Base-by-base conservation (phyloP, 75 land plant species). In the Isoetes taiwanensis region DNA sequence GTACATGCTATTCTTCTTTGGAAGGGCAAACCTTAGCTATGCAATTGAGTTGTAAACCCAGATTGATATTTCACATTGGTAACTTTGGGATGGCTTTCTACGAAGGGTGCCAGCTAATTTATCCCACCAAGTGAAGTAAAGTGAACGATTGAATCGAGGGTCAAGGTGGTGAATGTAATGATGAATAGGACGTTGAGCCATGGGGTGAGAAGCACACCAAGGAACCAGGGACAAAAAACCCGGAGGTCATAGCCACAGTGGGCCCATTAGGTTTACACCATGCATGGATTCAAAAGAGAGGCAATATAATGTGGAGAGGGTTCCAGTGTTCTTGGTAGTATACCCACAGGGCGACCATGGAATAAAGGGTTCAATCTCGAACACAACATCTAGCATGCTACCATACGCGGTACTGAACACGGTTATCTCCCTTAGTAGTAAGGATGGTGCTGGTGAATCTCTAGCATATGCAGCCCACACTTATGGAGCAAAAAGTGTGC, bases 51-150 rank as follows among this genome's bases (percentile, higher is more conserved):
- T n/a, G n/a, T n/a, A n/a, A n/a, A n/a, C n/a, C n/a, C n/a, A n/a
- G n/a, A n/a, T n/a, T n/a, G n/a, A n/a, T n/a, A n/a, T n/a, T n/a
- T n/a, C n/a, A n/a, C 59, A 26, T 35, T 34, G 1, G 12, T 41
- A 28, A 64, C 43, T 56, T 56, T 64, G 26, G 63, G 69, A 31
- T 65, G 67, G 33, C 41, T 25, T 23, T 65, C 67, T 0, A n/a
- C 46, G 62, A 40, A 65, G 57, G 0, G 67, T 59, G 30, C 53
- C 63, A 5, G 53, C 42, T 26, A 65, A 25, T 10, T 62, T 23
- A 56, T 73, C 71, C 46, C 76, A 68, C 75, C 75, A 72, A n/a
- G 70, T 66, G 58, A 72, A 72, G 30, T 72, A 66, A 30, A 73
- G 56, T 0, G 76, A 61, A 9, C 76, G 46, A 30, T 73, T 64